phyloP scores from a whole-genome alignment of 306 rosid species.

The Trifolium dubium region DNA sequence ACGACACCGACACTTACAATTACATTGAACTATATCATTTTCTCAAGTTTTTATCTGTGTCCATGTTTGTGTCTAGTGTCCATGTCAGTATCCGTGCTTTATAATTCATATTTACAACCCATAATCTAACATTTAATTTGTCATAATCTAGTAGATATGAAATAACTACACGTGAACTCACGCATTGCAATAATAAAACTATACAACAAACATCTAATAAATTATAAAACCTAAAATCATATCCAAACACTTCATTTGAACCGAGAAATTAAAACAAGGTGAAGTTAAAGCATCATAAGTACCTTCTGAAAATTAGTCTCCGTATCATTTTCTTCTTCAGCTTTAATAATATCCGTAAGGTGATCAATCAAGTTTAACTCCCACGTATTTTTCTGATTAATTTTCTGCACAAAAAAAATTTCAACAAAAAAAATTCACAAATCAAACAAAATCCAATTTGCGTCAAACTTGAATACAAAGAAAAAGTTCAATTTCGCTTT shows the following conservation, averaged over 20 bases:
- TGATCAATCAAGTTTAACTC: constrained; percentile 93
- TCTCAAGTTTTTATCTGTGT: background rate
- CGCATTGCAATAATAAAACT: constrained; percentile 7
- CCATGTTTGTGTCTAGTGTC: background rate
- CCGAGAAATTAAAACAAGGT: background rate
- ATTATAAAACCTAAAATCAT: constrained; percentile 10
- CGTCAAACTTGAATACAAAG: background rate
- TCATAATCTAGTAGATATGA: background rate
- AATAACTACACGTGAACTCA: constrained; percentile 3
- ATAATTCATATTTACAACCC: constrained; percentile 3
- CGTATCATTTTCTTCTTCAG: constrained; percentile 70
- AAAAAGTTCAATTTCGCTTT: background rate
- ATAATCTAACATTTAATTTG: constrained; percentile 17
- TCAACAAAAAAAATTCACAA: background rate
- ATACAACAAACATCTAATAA: background rate
- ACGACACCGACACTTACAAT: background rate
- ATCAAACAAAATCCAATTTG: constrained; percentile 1
- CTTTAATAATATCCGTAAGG: constrained; percentile 82
- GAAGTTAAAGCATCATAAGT: background rate
- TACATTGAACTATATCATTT: background rate
- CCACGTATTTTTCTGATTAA: constrained; percentile 97
- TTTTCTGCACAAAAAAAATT: constrained; percentile 70
- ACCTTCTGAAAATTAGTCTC: constrained; percentile 99
- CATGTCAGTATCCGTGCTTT: too few relatives aligned
- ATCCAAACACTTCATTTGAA: background rate